These are phyloP conservation scores for Fusarium sterilihyphosum DNA, from an alignment of 2,329 filamentous ascomycete species.

Conservation along the genomic window DNA sequence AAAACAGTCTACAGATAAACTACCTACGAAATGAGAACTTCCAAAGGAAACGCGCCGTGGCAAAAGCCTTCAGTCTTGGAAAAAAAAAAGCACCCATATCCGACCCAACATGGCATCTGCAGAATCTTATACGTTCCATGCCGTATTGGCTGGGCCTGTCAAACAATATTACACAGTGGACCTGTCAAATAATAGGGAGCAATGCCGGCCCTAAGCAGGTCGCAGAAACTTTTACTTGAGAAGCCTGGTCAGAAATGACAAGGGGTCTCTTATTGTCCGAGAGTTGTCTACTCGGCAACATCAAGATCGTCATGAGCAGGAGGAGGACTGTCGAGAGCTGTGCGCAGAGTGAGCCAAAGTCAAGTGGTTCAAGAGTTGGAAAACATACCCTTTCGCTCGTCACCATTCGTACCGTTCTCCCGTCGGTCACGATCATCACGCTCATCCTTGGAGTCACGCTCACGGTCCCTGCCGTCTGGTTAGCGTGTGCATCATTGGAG, in stretches of 20 bases:
- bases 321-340: slow-evolving; percentile 78
- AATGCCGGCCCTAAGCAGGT: slow-evolving; percentile 34
- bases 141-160: slow-evolving; percentile 33
- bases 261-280: slow-evolving; percentile 1
- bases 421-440: slow-evolving; percentile 78
- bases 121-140: slow-evolving; percentile 37
- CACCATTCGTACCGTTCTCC: slow-evolving; percentile 82
- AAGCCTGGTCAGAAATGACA: slow-evolving; percentile 20
- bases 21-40: slow-evolving; percentile 43
- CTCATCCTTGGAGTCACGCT: slow-evolving; percentile 69
- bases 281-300: slow-evolving; percentile 76
- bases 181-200: slow-evolving; percentile 36
- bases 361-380: background rate
- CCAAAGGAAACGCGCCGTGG: slow-evolving; percentile 38
- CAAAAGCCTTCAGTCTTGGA: slow-evolving; percentile 40
- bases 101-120: slow-evolving; percentile 27
- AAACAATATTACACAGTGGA: slow-evolving; percentile 39
- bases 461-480: slow-evolving; percentile 56
- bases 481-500: background rate
- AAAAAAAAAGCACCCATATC: slow-evolving; percentile 31
- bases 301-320: slow-evolving; percentile 94
- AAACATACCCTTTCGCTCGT: slow-evolving; percentile 85
- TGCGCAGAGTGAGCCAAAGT: slow-evolving; percentile 41
- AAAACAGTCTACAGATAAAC: slow-evolving; percentile 41
- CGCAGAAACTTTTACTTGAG: slow-evolving; percentile 39